phyloP scores from a whole-genome alignment of 23 red algal species.

The Cyanidiococcus yangmingshanensis region DNA sequence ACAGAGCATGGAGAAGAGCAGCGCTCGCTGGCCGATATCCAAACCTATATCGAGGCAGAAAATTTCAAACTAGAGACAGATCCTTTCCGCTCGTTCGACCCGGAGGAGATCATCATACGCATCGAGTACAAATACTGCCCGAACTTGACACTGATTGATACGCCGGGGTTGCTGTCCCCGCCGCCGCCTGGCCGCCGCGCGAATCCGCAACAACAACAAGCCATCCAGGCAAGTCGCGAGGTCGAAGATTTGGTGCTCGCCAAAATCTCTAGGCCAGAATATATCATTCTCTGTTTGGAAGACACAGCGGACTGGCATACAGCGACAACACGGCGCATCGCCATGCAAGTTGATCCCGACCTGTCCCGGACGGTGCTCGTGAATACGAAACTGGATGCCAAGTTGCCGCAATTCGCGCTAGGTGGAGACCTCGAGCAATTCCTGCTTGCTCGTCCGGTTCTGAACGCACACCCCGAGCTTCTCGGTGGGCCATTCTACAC shows the following conservation, averaged over 20 bases:
- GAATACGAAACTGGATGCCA: slow-evolving; percentile 17
- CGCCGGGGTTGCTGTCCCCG: slow-evolving; percentile 4
- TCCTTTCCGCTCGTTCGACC: slow-evolving; percentile 18
- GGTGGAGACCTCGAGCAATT: slow-evolving; percentile 9
- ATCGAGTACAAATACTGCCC: slow-evolving; percentile 21
- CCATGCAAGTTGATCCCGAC: slow-evolving; percentile 12
- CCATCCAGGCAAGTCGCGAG: slow-evolving; percentile 2
- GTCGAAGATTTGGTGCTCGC: slow-evolving; percentile 16
- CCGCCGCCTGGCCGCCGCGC: slow-evolving; percentile 7
- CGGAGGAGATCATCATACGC: slow-evolving; percentile 15
- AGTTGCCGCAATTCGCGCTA: slow-evolving; percentile 16
- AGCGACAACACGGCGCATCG: not conserved
- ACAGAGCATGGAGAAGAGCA: slow-evolving; percentile 14
- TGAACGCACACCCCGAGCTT: slow-evolving; percentile 15
- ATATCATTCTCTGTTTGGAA: slow-evolving; percentile 12
- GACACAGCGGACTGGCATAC: slow-evolving; percentile 16
- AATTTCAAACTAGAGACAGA: slow-evolving; percentile 12
- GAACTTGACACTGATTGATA: slow-evolving; percentile 16
- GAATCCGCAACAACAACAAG: slow-evolving; percentile 15
- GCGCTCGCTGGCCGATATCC: slow-evolving; percentile 12
- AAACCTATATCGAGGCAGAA: slow-evolving; percentile 15
- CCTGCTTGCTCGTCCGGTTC: slow-evolving; percentile 4
- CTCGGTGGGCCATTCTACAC: slow-evolving; percentile 19
- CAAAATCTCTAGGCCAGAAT: slow-evolving; percentile 3
- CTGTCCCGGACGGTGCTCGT: slow-evolving; percentile 16